Percentiles rank a stretch among this genome's conserved stretches.
These are phyloP conservation scores for Pterocarpus macrocarpus DNA, from an alignment of 306 rosid species.

Conservation along the genomic window DNA sequence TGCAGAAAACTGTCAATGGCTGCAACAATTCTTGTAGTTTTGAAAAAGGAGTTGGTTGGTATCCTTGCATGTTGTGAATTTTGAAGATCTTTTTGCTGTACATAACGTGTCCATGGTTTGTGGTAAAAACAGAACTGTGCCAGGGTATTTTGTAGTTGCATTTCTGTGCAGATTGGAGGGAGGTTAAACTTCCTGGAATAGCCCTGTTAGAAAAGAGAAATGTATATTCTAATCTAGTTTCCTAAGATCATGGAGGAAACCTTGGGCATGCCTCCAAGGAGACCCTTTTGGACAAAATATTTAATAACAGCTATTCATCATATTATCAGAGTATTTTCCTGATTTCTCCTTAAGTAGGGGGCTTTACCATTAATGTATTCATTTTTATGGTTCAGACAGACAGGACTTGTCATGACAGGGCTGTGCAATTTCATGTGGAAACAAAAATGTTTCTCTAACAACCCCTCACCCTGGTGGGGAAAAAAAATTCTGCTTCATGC, in stretches of 20 bases:
- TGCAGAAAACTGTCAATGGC: conserved; percentile 75
- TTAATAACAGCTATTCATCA: conserved; percentile 18
- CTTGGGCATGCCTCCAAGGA: conserved; percentile 16
- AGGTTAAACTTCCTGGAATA: conserved; percentile 14
- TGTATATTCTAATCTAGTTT: conserved; percentile 43
- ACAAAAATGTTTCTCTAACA: not conserved
- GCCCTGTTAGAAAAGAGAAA: conserved; percentile 12
- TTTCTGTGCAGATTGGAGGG: conserved; percentile 10
- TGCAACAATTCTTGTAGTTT: conserved; percentile 73
- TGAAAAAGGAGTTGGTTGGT: conserved; percentile 21
- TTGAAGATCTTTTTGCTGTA: conserved; percentile 47
- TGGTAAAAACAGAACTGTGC: conserved; percentile 27
- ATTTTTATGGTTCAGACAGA: not conserved
- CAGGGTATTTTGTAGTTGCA: conserved; percentile 14
- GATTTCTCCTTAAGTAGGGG: not conserved
- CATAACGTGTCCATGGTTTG: conserved; percentile 39
- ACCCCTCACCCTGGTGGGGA: no score
- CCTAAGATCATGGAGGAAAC: not conserved
- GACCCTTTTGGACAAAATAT: not conserved
- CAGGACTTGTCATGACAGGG: no score
- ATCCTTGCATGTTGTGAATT: conserved; percentile 39
- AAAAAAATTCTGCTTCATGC: no score
- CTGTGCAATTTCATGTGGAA: not conserved
- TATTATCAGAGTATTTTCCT: conserved; percentile 7
- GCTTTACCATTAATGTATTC: not conserved